Evolutionary conservation across 768 basidiomycete species (phyloP), one percentile per base, ranked within the genome.

Genomic region (Mycena vitilis): DNA sequence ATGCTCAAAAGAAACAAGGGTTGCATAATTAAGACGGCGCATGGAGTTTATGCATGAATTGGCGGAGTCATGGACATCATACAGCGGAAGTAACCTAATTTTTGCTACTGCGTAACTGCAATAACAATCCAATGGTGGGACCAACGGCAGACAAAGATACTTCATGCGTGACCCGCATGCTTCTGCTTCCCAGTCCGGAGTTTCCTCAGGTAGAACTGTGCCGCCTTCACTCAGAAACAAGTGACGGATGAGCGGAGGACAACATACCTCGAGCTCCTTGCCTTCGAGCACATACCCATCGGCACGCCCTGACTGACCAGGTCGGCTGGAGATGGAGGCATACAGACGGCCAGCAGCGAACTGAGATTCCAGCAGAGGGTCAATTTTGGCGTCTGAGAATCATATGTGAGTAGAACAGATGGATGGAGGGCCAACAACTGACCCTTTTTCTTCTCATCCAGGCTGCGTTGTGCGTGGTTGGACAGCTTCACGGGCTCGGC

Each of bases 251-350:
- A 30, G 30, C 30, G 37, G 42, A 44, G 40, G 12, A 53, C 20
- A 52, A 78, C 87, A 58, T 72, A 97, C 95, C 88, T 99, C 96
- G 63, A 99, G 91, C 81, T 99, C 98, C 84, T 95, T 96, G 78
- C 98, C 98, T 86, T 99, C 98, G 61, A 99, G 89, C 71, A 99
- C 85, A 83, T 99, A 98, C 60, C 98, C 98, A 80, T 99, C 98
- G 65, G 93, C 91, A 73, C 98, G 95, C 36, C 98, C 98, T 63
- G 90, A 93, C 82, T 99, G 98, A 47, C 98, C 98, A 64, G 98
- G 98, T 80, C 98, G 91, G 81, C 95, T 96, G 67, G 95, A 90
- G 81, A 99, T 92, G 75, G 85, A 77, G 72, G 98, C 98, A 79
- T 98, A 96, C 71, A 99, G 88, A 81, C 98, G 96, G 81, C 98